Conservation (phyloP, 2,329 filamentous ascomycete genomes). For the Monilinia polystroma region DNA sequence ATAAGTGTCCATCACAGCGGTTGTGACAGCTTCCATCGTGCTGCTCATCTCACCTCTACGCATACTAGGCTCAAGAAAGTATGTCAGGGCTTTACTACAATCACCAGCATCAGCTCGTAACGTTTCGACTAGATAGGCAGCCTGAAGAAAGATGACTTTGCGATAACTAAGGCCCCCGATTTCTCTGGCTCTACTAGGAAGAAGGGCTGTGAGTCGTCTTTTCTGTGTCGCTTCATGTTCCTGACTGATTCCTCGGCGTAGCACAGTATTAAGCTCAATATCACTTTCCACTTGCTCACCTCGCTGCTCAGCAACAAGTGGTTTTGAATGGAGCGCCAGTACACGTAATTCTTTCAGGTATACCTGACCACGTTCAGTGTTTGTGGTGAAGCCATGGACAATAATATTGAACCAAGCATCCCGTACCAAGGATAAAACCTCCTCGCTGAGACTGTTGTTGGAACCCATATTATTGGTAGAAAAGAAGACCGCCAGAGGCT, state of each 20-base stretch:
- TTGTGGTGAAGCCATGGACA: slow-evolving; percentile 82
- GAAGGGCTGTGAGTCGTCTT: slow-evolving; percentile 67
- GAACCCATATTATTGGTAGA: slow-evolving; percentile 59
- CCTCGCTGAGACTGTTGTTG: slow-evolving; percentile 55
- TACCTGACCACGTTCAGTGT: slow-evolving; percentile 69
- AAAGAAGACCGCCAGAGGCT: slow-evolving; percentile 83
- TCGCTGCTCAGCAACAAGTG: slow-evolving; percentile 83
- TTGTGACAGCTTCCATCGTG: slow-evolving; percentile 63
- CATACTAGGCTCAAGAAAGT: slow-evolving; percentile 92
- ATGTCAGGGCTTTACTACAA: slow-evolving; percentile 84
- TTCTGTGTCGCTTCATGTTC: slow-evolving; percentile 80
- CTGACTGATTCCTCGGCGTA: slow-evolving; percentile 80
- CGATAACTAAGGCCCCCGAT: slow-evolving; percentile 83
- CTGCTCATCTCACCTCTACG: slow-evolving; percentile 61
- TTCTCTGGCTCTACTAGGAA: slow-evolving; percentile 75
- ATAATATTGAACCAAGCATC: slow-evolving; percentile 99
- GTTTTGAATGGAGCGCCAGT: slow-evolving; percentile 83
- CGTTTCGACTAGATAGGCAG: slow-evolving; percentile 85
- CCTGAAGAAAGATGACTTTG: slow-evolving; percentile 88
- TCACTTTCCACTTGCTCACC: slow-evolving; percentile 92
- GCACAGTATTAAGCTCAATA: slow-evolving; percentile 91
- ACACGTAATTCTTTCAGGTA: slow-evolving; percentile 75
- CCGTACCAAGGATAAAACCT: slow-evolving; percentile 70
- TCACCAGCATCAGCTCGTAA: slow-evolving; percentile 83
- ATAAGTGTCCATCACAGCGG: slow-evolving; percentile 76